These are phyloP conservation scores for Oenanthe javanica DNA, from an alignment of 140 eudicot species.

Conservation along the genomic window DNA sequence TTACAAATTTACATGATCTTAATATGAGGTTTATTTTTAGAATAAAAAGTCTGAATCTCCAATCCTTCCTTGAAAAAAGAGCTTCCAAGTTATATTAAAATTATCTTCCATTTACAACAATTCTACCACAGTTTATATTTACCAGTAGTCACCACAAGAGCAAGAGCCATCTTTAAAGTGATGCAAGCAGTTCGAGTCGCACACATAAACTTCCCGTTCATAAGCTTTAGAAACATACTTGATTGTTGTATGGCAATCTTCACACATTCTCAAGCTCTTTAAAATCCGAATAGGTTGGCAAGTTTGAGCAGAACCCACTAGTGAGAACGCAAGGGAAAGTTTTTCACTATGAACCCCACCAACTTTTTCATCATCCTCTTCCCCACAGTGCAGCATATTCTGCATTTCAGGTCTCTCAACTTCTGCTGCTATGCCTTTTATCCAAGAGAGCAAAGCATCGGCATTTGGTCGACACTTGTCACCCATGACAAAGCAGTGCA, in stretches of 20 bases:
- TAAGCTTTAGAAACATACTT: conserved; percentile 34
- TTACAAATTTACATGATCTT: neutral
- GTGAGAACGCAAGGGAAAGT: conserved; percentile 42
- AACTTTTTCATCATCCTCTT: conserved; percentile 41
- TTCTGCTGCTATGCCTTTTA: conserved; percentile 16
- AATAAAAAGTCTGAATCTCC: neutral
- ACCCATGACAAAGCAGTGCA: conserved; percentile 37
- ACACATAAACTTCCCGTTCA: conserved; percentile 36
- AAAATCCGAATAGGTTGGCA: conserved; percentile 29
- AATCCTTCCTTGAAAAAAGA: neutral
- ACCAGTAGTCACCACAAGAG: conserved; percentile 66
- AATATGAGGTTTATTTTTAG: neutral
- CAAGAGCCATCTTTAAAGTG: conserved; percentile 44
- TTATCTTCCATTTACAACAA: neutral
- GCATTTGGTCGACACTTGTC: conserved; percentile 15
- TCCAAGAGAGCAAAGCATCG: conserved; percentile 24
- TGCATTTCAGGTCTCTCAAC: conserved; percentile 8
- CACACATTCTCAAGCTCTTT: conserved; percentile 52
- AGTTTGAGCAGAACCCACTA: conserved; percentile 17
- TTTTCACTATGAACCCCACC: conserved; percentile 54
- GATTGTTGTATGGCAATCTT: conserved; percentile 33
- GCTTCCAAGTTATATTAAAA: neutral
- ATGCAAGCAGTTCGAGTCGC: conserved; percentile 41
- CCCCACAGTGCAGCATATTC: conserved; percentile 18
- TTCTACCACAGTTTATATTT: conserved; percentile 12